Base-by-base conservation (phyloP, 148 eudicot species). In the Pharnaceum exiguum region DNA sequence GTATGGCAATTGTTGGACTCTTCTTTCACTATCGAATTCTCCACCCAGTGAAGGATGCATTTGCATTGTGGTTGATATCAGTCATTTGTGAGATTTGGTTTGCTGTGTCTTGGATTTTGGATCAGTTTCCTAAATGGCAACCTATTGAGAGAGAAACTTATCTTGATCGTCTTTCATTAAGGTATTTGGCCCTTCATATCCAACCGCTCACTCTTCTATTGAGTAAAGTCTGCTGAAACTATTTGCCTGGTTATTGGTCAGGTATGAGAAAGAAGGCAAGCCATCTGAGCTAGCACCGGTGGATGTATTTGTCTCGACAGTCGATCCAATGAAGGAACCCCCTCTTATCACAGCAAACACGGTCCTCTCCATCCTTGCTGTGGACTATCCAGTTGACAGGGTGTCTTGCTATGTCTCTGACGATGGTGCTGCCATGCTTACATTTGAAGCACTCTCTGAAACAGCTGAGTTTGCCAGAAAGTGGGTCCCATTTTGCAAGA, bases 351-450 rank as follows among this genome's bases (percentile, higher is more conserved):
- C 96, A 3, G 96, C 99, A 59, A 94, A 94, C 70, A 86, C 99
- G 1, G 95, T 94, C 50, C 76, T 94, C 36, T 94, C 99, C 22
- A 94, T 94, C 50, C 95, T 94, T 57, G 91, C 99, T 29, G 95
- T 78, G 55, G 99, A 94, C 69, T 94, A 94, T 68, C 99, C 99
- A 2, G 77, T 86, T 15, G 99, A 94, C 59, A 93, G 89, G 77
- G 95, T 93, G 17, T 71, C 89, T 1, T 86, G 96, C 69, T 93
- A 86, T 38, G 95, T 93, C 26, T 88, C 95, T 0, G 96, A 87
- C 46, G 97, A 91, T 82, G 97, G 97, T 67, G 97, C 97, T 27
- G 97, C 97, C 38, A 91, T 91, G 97, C 97, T 91, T 49, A 91
- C 97, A 2, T 91, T 91, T 64, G 97, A 91, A 73, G 97, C 94